Conservation (phyloP, 1,284 basidiomycete species). For the Ustilago hordei region DNA sequence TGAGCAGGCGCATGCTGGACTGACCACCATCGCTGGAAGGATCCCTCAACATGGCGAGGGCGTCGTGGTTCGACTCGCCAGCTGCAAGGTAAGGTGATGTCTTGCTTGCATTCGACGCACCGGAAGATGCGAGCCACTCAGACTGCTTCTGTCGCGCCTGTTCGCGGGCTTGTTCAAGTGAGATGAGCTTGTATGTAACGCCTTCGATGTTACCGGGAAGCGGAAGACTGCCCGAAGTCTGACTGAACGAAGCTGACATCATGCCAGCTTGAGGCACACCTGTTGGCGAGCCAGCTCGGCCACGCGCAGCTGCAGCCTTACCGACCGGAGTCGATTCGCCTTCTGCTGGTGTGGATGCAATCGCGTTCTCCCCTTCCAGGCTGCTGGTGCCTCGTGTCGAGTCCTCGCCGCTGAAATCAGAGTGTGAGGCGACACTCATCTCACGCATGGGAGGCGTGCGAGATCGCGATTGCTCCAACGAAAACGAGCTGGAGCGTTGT, state of each 20-base stretch:
- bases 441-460: conserved; percentile 31
- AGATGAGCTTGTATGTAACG: conserved; percentile 64
- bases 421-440: conserved; percentile 11
- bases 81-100: conserved; percentile 21
- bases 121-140: conserved; percentile 44
- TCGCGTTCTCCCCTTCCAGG: conserved; percentile 9
- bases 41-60: conserved; percentile 33
- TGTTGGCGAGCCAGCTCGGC: conserved; percentile 12
- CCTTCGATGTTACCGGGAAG: conserved; percentile 53
- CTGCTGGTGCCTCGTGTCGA: conserved; percentile 25
- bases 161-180: conserved; percentile 57
- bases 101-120: neutral
- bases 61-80: conserved; percentile 24
- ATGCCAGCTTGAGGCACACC: conserved; percentile 5
- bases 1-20: conserved; percentile 40
- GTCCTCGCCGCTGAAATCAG: conserved; percentile 11
- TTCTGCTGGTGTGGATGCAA: conserved; percentile 14
- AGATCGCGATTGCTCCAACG: conserved; percentile 24
- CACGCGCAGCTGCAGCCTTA: conserved; percentile 11
- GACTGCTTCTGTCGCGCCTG: conserved; percentile 49
- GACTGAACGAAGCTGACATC: conserved; percentile 31
- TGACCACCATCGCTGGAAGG: conserved; percentile 25
- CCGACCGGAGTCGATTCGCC: conserved; percentile 33
- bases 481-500: conserved; percentile 14
- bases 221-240: conserved; percentile 37